Base-by-base conservation (phyloP, 1,284 basidiomycete species). In the Cutaneotrichosporon arboriforme region DNA sequence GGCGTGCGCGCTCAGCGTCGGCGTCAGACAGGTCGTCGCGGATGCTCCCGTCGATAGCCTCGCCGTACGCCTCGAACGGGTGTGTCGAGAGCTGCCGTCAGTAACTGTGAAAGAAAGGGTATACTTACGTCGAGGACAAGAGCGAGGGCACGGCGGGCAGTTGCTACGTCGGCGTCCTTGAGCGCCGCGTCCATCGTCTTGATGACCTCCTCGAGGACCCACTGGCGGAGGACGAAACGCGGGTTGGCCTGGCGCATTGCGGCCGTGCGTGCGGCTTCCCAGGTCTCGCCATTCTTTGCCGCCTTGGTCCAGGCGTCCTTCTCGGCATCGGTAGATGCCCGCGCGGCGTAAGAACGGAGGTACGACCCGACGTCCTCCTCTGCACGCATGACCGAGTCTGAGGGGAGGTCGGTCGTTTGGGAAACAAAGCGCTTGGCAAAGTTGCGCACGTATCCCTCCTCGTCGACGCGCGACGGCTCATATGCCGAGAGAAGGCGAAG, bases 161-260 rank as follows among this genome's bases (percentile, higher is more conserved):
- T 55, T n/a, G 52, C 45, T 5, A 65, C 45, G 18, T 64, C 62
- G n/a, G 57, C 79, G 75, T 73, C 80, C 81, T 54, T 86, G 84
- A 59, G 75, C 79, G 88, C 84, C 49, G 73, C 73, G 66, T 90
- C 87, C 4, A 87, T 80, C 59, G 81, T 81, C 59, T 76, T 74
- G 68, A 93, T 93, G 23, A 88, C 83, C 67, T 94, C 90, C 69
- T 96, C 90, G 23, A 97, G 78, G 3, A 96, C 77, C 92, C 92
- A 96, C 74, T 96, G 92, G 54, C 92, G 79, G 54, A 96, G 75
- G 36, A 93, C 83, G 72, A 97, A 96, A 26, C 90, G 79, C 14
- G 92, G 92, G 66, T 97, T 96, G 18, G 79, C 51, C 77, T 73
- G 5, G 59, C 55, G 50, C 77, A 76, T 72, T 34, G 50, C 75